A percentile compares a stretch with the other conserved stretches of the same genome.
These are phyloP conservation scores for Solanum hybrid DNA, from an alignment of 305 asterid genomes.

Conservation along the genomic window DNA sequence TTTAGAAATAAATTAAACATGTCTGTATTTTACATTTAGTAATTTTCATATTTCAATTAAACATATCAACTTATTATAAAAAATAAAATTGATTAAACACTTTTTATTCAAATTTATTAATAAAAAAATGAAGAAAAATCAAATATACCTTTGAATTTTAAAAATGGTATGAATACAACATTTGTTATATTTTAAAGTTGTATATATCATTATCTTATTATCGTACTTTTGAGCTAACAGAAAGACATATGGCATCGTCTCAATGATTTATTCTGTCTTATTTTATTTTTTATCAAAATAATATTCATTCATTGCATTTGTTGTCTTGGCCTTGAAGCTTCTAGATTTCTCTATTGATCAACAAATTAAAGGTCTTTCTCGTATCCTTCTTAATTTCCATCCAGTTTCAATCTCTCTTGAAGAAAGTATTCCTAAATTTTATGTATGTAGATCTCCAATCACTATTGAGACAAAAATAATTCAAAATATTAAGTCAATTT, in stretches of 20 bases:
- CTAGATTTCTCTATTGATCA: not conserved
- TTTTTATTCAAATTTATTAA: no score
- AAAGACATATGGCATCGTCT: not conserved
- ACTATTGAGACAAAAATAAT: not conserved
- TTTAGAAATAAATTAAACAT: not conserved
- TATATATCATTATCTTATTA: no score
- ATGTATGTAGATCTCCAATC: not conserved
- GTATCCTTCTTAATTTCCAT: not conserved
- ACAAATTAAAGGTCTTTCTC: not conserved
- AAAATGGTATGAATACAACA: no score
- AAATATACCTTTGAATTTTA: no score
- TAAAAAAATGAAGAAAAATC: no score
- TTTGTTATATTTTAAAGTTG: no score
- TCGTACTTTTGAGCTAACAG: not conserved
- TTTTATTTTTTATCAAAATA: no score
- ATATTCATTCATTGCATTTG: not conserved
- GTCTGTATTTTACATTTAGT: not conserved
- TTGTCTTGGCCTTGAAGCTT: not conserved
- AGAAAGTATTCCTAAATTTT: fast-evolving
- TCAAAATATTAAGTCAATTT: no score
- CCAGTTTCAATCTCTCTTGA: not conserved
- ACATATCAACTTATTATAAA: not conserved
- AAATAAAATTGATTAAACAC: not conserved
- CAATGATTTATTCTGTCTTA: not conserved
- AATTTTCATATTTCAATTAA: not conserved